Base-by-base conservation (phyloP, 1,139 yeast genomes). In the Kodamaea ohmeri region DNA sequence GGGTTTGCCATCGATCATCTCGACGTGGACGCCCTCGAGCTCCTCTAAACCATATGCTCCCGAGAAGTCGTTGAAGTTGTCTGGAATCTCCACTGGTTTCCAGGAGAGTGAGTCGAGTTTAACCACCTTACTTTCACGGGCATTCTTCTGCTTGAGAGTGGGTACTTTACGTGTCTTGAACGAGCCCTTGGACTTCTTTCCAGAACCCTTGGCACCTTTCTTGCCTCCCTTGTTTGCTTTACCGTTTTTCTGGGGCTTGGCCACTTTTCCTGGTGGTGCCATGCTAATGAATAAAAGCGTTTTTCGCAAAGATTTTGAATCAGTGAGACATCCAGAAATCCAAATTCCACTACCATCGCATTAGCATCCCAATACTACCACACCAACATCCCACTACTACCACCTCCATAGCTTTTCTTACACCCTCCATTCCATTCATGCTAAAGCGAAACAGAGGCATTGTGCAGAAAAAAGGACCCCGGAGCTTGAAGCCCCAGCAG, bases 21-120 rank as follows among this genome's bases (percentile, higher is more conserved):
- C 76, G 4, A 90, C 90, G 51, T 77, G 90, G 17, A 90, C 97
- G 19, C 96, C 97, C 38, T 89, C 97, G 38, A 92, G 76, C 58
- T 92, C 98, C 59, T 92, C 97, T 30, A 92, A 64, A 0, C 97
- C 98, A 60, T 80, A 87, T 49, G 89, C 83, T 0, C 97, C 97
- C 51, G 84, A 90, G 55, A 84, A 85, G 58, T 87, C 95, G 43
- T 83, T 96, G 43, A 87, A 60, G 26, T 88, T 82, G 47, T 86
- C 92, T 4, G 95, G 92, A 35, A 92, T 76, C 1, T 83, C 84
- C 11, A 88, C 95, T 4, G 80, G 61, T 50, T 83, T 84, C 98
- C 98, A 92, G 15, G 67, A 63, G 46, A 84, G 63, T 21, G 69
- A 70, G 47, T 73, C 73, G 1, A 76, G 73, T 34, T 65, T 63